These are phyloP conservation scores for Xenosphaeropsis pyriputrescens DNA, from an alignment of 2,329 filamentous ascomycete species.

Conservation along the genomic window DNA sequence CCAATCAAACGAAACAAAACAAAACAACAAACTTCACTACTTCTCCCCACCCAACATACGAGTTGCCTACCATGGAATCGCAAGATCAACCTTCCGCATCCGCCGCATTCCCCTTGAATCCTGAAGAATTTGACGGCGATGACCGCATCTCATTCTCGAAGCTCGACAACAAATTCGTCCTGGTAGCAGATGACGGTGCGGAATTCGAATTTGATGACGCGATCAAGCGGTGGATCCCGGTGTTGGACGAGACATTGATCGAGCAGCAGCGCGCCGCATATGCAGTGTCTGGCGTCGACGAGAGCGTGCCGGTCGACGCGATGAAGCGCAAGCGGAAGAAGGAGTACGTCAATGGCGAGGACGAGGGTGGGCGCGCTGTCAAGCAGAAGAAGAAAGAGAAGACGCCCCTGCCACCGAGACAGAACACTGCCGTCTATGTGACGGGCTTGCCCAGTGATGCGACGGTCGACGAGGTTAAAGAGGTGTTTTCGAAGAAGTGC, in stretches of 20 bases:
- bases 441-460: constrained; percentile 74
- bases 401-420: constrained; percentile 21
- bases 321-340: constrained; percentile 36
- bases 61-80: constrained; percentile 11
- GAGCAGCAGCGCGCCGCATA: constrained; percentile 48
- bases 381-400: constrained; percentile 20
- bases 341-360: constrained; percentile 28
- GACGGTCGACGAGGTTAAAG: constrained; percentile 64
- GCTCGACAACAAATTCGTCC: constrained; percentile 65
- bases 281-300: constrained; percentile 41
- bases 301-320: constrained; percentile 31
- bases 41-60: too few species aligned
- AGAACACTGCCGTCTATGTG: constrained; percentile 88
- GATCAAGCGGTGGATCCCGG: constrained; percentile 61
- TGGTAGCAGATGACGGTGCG: constrained; percentile 70
- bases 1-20: too few species aligned
- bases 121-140: constrained; percentile 50
- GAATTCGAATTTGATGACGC: constrained; percentile 72
- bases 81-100: constrained; percentile 3
- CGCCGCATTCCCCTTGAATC: constrained; percentile 11
- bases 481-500: constrained; percentile 70
- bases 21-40: too few species aligned
- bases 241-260: constrained; percentile 44
- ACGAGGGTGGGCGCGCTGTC: constrained; percentile 18
- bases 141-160: constrained; percentile 79